These are phyloP conservation scores for Melampsora larici-populina DNA, from an alignment of 1,284 basidiomycete species.

Conservation along the genomic window DNA sequence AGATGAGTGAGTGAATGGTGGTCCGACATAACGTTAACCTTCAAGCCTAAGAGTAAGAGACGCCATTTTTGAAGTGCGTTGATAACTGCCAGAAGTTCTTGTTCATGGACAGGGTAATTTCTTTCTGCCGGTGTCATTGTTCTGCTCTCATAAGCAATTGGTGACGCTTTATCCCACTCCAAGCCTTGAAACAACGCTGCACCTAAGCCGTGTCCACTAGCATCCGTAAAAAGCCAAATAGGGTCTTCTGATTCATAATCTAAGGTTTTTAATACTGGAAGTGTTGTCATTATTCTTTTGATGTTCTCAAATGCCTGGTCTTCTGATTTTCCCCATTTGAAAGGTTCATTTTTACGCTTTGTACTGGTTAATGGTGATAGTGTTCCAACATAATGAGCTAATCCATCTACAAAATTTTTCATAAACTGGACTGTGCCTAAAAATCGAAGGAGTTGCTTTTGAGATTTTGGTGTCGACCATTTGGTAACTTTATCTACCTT, in stretches of 20 bases:
- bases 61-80: slow-evolving; percentile 6
- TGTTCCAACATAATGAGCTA: slow-evolving; percentile 53
- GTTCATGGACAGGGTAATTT: too few species aligned
- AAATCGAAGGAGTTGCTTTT: slow-evolving; percentile 53
- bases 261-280: background rate
- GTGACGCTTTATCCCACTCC: background rate
- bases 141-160: background rate
- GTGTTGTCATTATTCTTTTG: too few species aligned
- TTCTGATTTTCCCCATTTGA: too few species aligned
- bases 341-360: slow-evolving; percentile 24
- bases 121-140: background rate
- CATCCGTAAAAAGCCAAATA: too few species aligned
- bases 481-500: too few species aligned
- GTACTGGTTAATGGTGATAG: slow-evolving; percentile 54
- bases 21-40: too few species aligned
- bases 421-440: slow-evolving; percentile 56
- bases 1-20: too few species aligned
- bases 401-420: slow-evolving; percentile 53
- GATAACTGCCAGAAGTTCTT: slow-evolving; percentile 32
- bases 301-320: too few species aligned
- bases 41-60: too few species aligned
- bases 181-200: too few species aligned
- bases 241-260: background rate
- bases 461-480: slow-evolving; percentile 53
- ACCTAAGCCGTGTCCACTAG: too few species aligned